Base-by-base conservation (phyloP, 768 basidiomycete genomes). In the Boletus barrowsii region DNA sequence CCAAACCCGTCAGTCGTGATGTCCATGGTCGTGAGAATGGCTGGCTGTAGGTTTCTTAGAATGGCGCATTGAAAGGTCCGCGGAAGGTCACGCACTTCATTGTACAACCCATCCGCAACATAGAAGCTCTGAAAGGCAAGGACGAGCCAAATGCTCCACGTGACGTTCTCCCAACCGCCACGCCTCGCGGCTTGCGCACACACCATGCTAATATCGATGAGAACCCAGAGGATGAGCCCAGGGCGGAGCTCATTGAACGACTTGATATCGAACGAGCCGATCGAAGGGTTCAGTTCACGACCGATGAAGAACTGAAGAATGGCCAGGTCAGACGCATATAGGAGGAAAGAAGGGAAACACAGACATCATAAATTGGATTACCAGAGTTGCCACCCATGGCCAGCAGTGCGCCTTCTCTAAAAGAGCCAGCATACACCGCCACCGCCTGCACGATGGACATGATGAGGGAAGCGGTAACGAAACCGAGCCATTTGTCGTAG, bases 1-100 rank as follows among this genome's bases (percentile, higher is more conserved):
- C 97, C 97, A 64, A 98, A 98, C 11, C 97, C 97, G 63, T 99
- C 97, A 11, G 90, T 90, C 4, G 88, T 95, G 66, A 99, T 95
- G 66, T 99, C 97, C 91, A 99, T 99, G 4, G 89, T 93, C 1
- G 92, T 95, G 53, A 98, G 79, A 59, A 99, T 80, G 10, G 90
- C 88, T 2, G 90, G 81, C 92, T 97, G 60, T 22, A 40, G n/a
- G 20, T 17, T 30, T 14, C 26, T 58, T 10, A 54, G 43, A 17
- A 35, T 9, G 7, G 33, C 5, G 24, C 20, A 48, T 13, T 13
- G 22, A 32, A 42, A n/a, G 30, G 41, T 5, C 13, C 1, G 14
- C 15, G 17, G 3, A 18, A 40, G 15, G 33, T n/a, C 20, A 47
- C 5, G 37, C 36, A 90, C 94, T 79, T 98, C 97, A 68, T 94